These are phyloP conservation scores for Pyrenochaeta sp. DNA, from an alignment of 2,329 filamentous ascomycete species.

Conservation along the genomic window DNA sequence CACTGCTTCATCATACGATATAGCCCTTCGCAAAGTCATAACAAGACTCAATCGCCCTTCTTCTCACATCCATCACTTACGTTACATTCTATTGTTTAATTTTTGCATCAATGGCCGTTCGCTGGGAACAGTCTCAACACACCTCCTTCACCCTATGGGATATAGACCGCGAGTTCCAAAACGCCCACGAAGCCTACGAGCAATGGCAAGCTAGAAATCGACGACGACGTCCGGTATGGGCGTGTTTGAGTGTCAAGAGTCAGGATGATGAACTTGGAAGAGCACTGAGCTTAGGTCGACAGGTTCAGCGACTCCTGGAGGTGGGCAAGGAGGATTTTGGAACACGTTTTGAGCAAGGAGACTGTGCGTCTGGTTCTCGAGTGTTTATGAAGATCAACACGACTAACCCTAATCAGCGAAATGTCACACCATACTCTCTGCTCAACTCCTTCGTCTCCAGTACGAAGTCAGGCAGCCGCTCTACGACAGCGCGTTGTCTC, in stretches of 20 bases:
- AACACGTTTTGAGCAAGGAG: conserved; percentile 40
- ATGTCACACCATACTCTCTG: conserved; percentile 39
- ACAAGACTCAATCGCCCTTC: too few species aligned
- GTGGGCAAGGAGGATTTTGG: conserved; percentile 36
- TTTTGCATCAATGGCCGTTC: conserved; percentile 16
- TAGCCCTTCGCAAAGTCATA: too few species aligned
- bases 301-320: conserved; percentile 36
- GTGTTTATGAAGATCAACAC: not conserved
- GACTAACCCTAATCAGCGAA: conserved; percentile 32
- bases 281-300: conserved; percentile 35
- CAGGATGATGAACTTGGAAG: conserved; percentile 37
- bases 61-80: conserved; percentile 3
- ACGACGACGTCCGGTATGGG: conserved; percentile 32
- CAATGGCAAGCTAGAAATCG: conserved; percentile 34
- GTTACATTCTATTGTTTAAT: conserved; percentile 14
- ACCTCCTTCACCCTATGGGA: conserved; percentile 44
- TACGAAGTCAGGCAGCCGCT: conserved; percentile 42
- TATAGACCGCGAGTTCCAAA: conserved; percentile 46
- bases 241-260: conserved; percentile 30
- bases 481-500: conserved; percentile 34
- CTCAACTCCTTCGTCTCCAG: conserved; percentile 42
- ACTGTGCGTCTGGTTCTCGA: too few species aligned
- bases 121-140: conserved; percentile 40
- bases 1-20: too few species aligned
- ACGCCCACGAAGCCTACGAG: conserved; percentile 42